These are phyloP conservation scores for Setaria viridis DNA, from an alignment of 202 grass and related monocot species.

Conservation along the genomic window DNA sequence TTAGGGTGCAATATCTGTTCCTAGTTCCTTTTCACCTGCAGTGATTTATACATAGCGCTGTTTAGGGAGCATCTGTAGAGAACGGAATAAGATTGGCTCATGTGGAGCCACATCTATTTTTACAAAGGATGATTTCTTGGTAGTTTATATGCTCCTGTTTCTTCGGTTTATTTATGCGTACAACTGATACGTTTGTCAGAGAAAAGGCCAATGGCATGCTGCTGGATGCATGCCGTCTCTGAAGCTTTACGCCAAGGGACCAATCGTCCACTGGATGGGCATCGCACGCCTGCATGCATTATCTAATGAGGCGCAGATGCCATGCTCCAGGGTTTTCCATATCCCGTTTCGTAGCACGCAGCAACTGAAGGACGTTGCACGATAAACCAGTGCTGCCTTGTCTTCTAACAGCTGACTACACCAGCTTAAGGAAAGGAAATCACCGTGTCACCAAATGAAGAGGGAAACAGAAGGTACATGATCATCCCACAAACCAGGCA, in stretches of 20 bases:
- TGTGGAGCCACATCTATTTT: neutral
- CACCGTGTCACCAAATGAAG: neutral
- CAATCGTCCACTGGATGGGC: neutral
- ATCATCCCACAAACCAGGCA: conserved; percentile 41
- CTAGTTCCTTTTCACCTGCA: neutral
- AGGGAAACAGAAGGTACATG: conserved; percentile 12
- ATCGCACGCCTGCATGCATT: neutral
- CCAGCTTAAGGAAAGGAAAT: conserved; percentile 29
- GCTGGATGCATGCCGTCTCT: neutral
- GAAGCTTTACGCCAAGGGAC: neutral
- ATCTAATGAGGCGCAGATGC: neutral
- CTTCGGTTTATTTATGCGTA: too few relatives aligned
- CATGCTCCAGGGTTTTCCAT: neutral
- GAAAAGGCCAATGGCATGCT: neutral
- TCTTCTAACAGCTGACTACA: neutral
- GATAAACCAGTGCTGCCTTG: neutral
- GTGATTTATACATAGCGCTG: neutral
- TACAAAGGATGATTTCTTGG: neutral
- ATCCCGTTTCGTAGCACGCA: neutral
- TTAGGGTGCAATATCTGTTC: neutral
- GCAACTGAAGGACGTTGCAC: neutral
- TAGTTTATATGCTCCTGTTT: neutral
- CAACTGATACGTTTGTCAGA: neutral
- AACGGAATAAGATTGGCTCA: conserved; percentile 26
- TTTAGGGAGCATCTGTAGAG: neutral